A percentile compares a stretch with the other conserved stretches of the same genome.
phyloP scores from a whole-genome alignment of 352 stramenopile species.

The Pythium rishiriense region DNA sequence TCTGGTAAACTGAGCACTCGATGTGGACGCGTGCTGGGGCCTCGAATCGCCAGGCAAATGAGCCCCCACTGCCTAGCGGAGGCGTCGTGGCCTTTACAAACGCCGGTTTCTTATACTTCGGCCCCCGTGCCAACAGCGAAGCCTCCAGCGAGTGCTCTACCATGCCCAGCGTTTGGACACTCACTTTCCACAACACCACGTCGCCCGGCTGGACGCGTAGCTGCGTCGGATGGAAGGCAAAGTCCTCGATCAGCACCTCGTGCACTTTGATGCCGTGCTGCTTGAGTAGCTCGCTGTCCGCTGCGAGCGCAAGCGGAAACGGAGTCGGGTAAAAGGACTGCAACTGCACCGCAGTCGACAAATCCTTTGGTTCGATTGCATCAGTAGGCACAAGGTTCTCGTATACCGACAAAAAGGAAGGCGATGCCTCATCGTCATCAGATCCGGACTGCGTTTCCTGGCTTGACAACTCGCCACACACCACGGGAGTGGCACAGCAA shows the following conservation, averaged over 20 bases:
- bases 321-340: conserved; percentile 29
- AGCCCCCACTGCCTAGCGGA: conserved; percentile 25
- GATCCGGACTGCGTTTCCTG: conserved; percentile 75
- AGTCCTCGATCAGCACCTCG: conserved; percentile 42
- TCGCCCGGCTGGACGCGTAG: conserved; percentile 34
- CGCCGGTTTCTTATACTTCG: background rate
- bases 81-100: conserved; percentile 28
- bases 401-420: conserved; percentile 32
- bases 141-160: conserved; percentile 44
- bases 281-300: background rate
- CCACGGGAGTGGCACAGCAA: background rate
- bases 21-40: conserved; percentile 26
- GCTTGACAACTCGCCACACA: conserved; percentile 45
- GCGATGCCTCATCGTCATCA: conserved; percentile 36
- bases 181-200: conserved; percentile 43
- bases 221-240: conserved; percentile 34
- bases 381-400: conserved; percentile 17
- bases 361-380: conserved; percentile 13
- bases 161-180: conserved; percentile 33
- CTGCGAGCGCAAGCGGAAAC: conserved; percentile 28
- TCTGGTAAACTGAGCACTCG: conserved; percentile 43
- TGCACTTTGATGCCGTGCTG: conserved; percentile 24
- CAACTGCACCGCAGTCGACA: background rate
- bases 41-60: conserved; percentile 41
- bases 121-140: conserved; percentile 12